Evolutionary conservation across 306 rosid species (phyloP).

Genomic region (Cicer judaicum): DNA sequence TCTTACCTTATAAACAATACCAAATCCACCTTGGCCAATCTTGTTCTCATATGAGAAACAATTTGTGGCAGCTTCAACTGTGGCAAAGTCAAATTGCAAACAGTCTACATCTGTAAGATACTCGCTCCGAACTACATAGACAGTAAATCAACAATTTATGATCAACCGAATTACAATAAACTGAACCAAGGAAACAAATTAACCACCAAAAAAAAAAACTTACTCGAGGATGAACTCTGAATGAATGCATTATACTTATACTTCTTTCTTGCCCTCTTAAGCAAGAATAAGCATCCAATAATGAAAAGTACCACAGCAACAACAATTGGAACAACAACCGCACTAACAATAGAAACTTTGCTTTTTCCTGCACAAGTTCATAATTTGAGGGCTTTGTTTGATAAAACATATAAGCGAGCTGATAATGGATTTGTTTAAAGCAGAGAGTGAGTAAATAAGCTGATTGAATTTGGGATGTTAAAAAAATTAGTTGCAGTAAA

Average conservation of each 20-base stretch:
- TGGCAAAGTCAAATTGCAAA: conserved; percentile 51
- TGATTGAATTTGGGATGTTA: too few species aligned
- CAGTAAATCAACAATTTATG: background rate
- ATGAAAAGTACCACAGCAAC: conserved; percentile 38
- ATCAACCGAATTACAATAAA: conserved; percentile 10
- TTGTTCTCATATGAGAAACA: conserved; percentile 50
- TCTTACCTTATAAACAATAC: conserved; percentile 60
- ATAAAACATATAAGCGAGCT: too few species aligned
- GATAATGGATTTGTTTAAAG: too few species aligned
- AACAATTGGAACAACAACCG: conserved; percentile 48
- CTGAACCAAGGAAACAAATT: conserved; percentile 4
- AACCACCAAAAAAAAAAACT: conserved; percentile 14
- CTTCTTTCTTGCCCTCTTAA: conserved; percentile 48
- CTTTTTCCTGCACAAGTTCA: conserved; percentile 46
- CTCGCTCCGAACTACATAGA: conserved; percentile 33
- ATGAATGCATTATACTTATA: background rate
- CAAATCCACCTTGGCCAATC: conserved; percentile 68
- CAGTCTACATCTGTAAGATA: conserved; percentile 47
- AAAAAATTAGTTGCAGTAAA: too few species aligned
- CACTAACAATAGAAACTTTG: conserved; percentile 40
- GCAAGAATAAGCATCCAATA: conserved; percentile 48
- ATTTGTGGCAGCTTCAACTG: conserved; percentile 55
- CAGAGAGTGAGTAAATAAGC: too few species aligned
- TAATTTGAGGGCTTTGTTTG: too few species aligned
- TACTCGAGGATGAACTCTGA: conserved; percentile 49